Evolutionary conservation across 2,329 filamentous ascomycete species (phyloP).

Genomic region (Verticillium klebahnii): DNA sequence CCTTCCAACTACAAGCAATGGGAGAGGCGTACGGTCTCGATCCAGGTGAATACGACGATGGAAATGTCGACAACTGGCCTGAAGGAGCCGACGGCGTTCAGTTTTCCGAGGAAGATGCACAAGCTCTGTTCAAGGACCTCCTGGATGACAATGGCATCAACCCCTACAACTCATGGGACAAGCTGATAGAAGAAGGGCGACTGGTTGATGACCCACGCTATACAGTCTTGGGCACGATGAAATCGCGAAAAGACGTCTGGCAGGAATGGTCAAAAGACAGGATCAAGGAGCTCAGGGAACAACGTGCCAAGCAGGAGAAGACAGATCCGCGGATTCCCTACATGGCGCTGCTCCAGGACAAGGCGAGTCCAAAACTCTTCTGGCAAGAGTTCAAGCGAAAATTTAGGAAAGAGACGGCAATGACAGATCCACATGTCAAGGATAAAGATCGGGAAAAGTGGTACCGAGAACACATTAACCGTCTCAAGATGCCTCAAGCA

Average conservation of each 20-base stretch:
- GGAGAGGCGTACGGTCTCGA: slow-evolving; percentile 78
- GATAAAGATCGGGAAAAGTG: slow-evolving; percentile 78
- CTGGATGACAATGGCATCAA: slow-evolving; percentile 78
- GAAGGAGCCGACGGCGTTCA: slow-evolving; percentile 67
- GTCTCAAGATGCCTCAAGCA: slow-evolving; percentile 61
- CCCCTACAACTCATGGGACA: slow-evolving; percentile 90
- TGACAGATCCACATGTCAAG: slow-evolving; percentile 67
- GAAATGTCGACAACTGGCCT: slow-evolving; percentile 55
- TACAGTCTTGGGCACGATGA: slow-evolving; percentile 76
- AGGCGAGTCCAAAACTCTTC: slow-evolving; percentile 87
- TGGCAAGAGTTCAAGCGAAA: slow-evolving; percentile 97
- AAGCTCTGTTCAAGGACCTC: slow-evolving; percentile 76
- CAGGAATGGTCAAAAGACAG: slow-evolving; percentile 77
- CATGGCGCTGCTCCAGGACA: slow-evolving; percentile 71
- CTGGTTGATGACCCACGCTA: slow-evolving; percentile 86
- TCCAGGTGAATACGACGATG: slow-evolving; percentile 70
- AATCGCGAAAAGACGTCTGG: slow-evolving; percentile 75
- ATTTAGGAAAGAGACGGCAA: slow-evolving; percentile 72
- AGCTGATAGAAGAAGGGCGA: slow-evolving; percentile 73
- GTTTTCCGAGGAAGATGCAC: slow-evolving; percentile 71
- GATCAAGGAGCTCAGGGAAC: slow-evolving; percentile 67
- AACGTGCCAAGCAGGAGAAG: slow-evolving; percentile 71
- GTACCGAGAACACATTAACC: slow-evolving; percentile 69
- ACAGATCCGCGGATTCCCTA: slow-evolving; percentile 81
- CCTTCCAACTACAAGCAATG: slow-evolving; percentile 86